These are phyloP conservation scores for Phytophthora syringae DNA, from an alignment of 352 stramenopile species.

Conservation along the genomic window DNA sequence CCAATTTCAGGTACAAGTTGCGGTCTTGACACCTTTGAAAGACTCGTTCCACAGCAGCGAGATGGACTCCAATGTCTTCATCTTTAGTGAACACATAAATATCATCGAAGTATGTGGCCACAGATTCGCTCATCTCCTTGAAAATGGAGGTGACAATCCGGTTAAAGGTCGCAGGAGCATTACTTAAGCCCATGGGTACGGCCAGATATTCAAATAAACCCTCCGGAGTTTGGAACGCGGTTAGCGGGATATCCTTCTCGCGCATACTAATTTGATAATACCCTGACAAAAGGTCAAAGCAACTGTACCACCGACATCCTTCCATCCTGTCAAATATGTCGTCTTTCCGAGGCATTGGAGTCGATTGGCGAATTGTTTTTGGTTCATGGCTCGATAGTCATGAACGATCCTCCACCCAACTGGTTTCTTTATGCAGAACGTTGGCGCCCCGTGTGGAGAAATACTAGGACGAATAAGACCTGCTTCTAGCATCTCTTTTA, in stretches of 20 bases:
- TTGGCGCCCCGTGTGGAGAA: no score
- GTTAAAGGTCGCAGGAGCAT: slow-evolving; percentile 3
- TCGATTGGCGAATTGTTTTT: slow-evolving; percentile 10
- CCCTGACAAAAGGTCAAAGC: slow-evolving; percentile 12
- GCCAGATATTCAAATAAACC: slow-evolving; percentile 1
- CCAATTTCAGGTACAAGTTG: slow-evolving; percentile 3
- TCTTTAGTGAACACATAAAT: slow-evolving; percentile 5
- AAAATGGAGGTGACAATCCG: slow-evolving; percentile 2
- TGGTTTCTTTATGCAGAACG: slow-evolving; percentile 12
- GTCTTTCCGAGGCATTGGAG: slow-evolving; percentile 13
- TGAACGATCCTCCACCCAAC: slow-evolving; percentile 7
- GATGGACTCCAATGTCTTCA: background rate
- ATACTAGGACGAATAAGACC: slow-evolving; percentile 9
- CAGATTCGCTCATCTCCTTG: background rate
- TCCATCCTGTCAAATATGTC: slow-evolving; percentile 9
- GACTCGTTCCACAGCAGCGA: background rate
- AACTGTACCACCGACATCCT: slow-evolving; percentile 7
- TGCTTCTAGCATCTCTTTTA: slow-evolving; percentile 5
- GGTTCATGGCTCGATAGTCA: slow-evolving; percentile 15
- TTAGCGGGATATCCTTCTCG: slow-evolving; percentile 1
- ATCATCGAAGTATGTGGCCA: slow-evolving; percentile 9
- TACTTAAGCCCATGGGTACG: background rate
- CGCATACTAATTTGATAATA: slow-evolving; percentile 11
- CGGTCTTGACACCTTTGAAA: background rate
- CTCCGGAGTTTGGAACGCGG: slow-evolving; percentile 6